These are phyloP conservation scores for Rutstroemia sydowiana DNA, from an alignment of 2,329 filamentous ascomycete species.

Conservation along the genomic window DNA sequence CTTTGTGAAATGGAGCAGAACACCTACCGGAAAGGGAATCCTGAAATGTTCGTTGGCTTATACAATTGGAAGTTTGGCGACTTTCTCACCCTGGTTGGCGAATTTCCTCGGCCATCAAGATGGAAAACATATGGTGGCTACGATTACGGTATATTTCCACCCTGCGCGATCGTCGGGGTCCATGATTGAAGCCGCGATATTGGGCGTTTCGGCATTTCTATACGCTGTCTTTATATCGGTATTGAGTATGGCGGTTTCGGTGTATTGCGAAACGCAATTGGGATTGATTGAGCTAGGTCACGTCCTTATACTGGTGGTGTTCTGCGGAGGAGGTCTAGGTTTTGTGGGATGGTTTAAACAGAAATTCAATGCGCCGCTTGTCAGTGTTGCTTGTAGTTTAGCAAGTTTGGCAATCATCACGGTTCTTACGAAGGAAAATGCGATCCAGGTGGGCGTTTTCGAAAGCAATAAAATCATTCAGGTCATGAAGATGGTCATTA, in stretches of 20 bases:
- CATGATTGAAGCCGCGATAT: constrained; percentile 78
- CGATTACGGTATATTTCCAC: constrained; percentile 91
- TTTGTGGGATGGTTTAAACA: constrained; percentile 87
- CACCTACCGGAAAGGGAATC: constrained; percentile 69
- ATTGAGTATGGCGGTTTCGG: constrained; percentile 81
- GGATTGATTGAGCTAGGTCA: constrained; percentile 66
- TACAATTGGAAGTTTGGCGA: constrained; percentile 76
- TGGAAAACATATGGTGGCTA: constrained; percentile 89
- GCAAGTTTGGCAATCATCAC: constrained; percentile 85
- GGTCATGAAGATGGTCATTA: constrained; percentile 74
- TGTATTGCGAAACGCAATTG: constrained; percentile 63
- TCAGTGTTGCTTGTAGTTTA: constrained; percentile 79
- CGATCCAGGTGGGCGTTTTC: constrained; percentile 75
- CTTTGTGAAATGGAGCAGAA: constrained; percentile 55
- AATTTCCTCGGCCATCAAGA: constrained; percentile 73
- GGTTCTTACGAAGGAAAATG: constrained; percentile 83
- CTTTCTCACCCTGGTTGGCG: constrained; percentile 69
- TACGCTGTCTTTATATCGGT: constrained; percentile 73
- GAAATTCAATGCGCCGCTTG: constrained; percentile 66
- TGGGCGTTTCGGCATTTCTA: constrained; percentile 68
- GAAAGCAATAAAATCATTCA: constrained; percentile 75
- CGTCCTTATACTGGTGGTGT: constrained; percentile 70
- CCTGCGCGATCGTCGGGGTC: constrained; percentile 79
- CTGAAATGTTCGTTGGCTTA: constrained; percentile 91
- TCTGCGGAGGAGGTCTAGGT: constrained; percentile 78